Evolutionary conservation across 169 alveolate genomes (phyloP), one percentile per base, ranked within the genome.

Genomic region (Plasmodium gonderi): DNA sequence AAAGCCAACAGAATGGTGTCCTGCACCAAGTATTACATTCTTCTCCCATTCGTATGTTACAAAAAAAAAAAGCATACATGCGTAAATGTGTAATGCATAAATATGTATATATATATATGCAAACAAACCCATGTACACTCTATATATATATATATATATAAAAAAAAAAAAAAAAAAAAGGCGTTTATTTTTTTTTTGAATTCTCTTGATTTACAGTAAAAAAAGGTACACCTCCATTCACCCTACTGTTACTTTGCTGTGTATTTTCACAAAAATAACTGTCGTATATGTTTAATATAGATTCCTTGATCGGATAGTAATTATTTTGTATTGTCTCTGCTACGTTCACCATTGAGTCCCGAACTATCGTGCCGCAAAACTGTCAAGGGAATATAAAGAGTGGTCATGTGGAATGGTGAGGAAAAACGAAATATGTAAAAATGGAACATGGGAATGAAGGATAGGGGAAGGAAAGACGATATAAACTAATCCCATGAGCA

Each of bases 221-320:
- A 76, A 83, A 69, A 14, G 92, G 83, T 36, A 83, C 92, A 4
- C 77, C 77, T 6, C 92, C 92, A 83, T 69, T 83, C 45, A 83
- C 77, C 14, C 83, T 33, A 44, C 42, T 65, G 60, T 26, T 83
- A 60, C 44, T 47, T n/a, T 83, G 92, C 14, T 83, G 92, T 1
- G 75, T 45, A 17, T 8, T 64, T 11, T 83, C 92, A 60, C 92
- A 69, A 69, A 83, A 83, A 42, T 83, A 83, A n/a, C 67, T 69
- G 42, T 83, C 92, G 44, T 83, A 83, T 3, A 49, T 33, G 20
- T 72, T 83, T 76, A 83, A 20, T 14, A 83, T 20, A 29, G 92
- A 83, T 29, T 83, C 92, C 44, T 83, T 83, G 29, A 83, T 83
- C 6, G 92, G 92, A 33, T 83, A 83, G 23, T 83, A 83, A 26